Evolutionary conservation across 2,329 filamentous ascomycete genomes (phyloP).

Genomic region (Trichoderma pleuroti): DNA sequence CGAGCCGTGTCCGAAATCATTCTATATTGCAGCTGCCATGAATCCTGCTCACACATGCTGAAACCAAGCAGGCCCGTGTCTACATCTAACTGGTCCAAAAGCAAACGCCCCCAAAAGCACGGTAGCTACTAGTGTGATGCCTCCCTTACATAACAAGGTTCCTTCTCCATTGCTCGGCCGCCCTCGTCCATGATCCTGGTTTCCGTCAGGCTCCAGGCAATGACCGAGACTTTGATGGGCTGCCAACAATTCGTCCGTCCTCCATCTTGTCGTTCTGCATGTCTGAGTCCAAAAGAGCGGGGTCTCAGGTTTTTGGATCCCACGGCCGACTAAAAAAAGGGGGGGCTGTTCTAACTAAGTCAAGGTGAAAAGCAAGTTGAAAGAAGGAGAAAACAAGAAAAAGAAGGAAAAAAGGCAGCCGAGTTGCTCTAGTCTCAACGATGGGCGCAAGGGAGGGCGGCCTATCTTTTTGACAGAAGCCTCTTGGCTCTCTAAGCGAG

Average conservation of each 20-base stretch:
- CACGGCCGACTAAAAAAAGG: neutral
- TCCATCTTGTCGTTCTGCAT: neutral
- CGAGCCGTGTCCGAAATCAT: neutral
- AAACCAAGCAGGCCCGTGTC: slow-evolving; percentile 14
- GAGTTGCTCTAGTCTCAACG: neutral
- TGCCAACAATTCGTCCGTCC: neutral
- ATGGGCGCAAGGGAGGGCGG: neutral
- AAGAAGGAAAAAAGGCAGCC: neutral
- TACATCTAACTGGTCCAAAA: slow-evolving; percentile 21
- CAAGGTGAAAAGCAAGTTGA: neutral
- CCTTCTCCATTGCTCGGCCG: neutral
- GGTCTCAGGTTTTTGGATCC: neutral
- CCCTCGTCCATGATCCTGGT: neutral
- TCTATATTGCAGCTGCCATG: slow-evolving; percentile 18
- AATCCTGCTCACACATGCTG: slow-evolving; percentile 9
- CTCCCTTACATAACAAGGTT: slow-evolving; percentile 7
- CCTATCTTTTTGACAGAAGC: neutral
- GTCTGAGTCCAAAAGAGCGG: neutral
- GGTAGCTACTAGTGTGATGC: neutral
- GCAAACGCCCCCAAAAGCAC: slow-evolving; percentile 11
- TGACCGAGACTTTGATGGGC: neutral
- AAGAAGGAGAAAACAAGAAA: neutral
- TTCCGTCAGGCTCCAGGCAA: neutral
- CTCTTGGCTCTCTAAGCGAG: neutral
- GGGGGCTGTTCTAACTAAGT: neutral